phyloP scores from a whole-genome alignment of 768 basidiomycete species.

The Suillus weaverae region DNA sequence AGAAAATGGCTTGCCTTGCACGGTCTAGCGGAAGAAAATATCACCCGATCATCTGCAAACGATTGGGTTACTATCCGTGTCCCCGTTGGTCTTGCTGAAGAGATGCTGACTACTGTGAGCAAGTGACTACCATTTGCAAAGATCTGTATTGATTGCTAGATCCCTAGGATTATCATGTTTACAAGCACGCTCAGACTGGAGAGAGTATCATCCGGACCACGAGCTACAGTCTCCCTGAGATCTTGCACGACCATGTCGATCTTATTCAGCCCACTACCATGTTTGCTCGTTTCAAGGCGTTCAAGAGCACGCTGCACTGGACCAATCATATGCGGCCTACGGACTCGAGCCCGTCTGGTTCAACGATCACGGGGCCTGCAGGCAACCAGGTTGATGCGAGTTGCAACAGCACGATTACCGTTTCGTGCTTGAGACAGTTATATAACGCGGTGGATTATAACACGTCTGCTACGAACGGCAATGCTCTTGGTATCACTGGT shows the following conservation, averaged over 20 bases:
- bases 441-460: conserved; percentile 53
- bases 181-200: conserved; percentile 53
- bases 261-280: conserved; percentile 73
- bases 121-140: neutral
- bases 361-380: conserved; percentile 28
- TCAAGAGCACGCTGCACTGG: conserved; percentile 43
- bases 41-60: conserved; percentile 58
- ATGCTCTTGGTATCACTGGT: conserved; percentile 54
- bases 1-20: conserved; percentile 61
- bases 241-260: conserved; percentile 61
- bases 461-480: conserved; percentile 42
- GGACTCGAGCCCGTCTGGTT: conserved; percentile 10
- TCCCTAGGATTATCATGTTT: conserved; percentile 60
- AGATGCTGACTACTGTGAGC: conserved; percentile 67
- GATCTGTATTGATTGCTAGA: neutral
- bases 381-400: conserved; percentile 45
- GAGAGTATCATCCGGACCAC: conserved; percentile 65
- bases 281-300: conserved; percentile 50
- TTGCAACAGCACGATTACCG: conserved; percentile 52
- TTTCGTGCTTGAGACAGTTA: conserved; percentile 53
- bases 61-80: conserved; percentile 69
- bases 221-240: conserved; percentile 62
- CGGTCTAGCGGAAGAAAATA: conserved; percentile 48
- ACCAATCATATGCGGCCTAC: conserved; percentile 12
- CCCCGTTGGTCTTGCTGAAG: conserved; percentile 59